Conservation (phyloP, 495 filamentous ascomycete species). For the Terfezia boudieri region DNA sequence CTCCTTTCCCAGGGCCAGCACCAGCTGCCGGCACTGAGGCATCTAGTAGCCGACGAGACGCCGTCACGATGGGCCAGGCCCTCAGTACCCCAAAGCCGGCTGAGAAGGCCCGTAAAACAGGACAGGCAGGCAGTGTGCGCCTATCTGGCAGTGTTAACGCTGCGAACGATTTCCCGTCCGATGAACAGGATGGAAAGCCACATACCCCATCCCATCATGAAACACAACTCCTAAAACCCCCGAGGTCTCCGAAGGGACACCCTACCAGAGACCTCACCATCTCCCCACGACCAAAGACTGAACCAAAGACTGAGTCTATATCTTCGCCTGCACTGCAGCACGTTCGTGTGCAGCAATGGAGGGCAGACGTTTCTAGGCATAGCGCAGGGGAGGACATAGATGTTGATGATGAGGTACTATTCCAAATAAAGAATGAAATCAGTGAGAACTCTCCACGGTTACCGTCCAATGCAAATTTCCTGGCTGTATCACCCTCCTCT, state of each 20-base stretch:
- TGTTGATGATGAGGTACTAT: not conserved
- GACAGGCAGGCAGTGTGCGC: too few species aligned
- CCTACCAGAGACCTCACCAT: constrained; percentile 1
- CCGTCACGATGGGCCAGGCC: too few species aligned
- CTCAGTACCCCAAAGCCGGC: too few species aligned
- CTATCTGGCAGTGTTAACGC: too few species aligned
- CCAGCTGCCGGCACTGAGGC: too few species aligned
- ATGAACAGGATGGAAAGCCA: not conserved
- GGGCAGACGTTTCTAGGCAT: not conserved
- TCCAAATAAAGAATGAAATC: not conserved
- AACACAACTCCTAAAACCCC: not conserved
- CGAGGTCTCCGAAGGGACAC: constrained; percentile 1
- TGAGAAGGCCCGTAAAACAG: too few species aligned
- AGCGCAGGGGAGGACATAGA: not conserved
- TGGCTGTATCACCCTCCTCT: not conserved
- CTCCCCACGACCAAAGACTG: not conserved
- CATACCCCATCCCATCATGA: not conserved
- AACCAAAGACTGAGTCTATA: not conserved
- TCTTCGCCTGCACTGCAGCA: not conserved
- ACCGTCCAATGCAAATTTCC: not conserved
- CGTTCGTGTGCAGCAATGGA: not conserved
- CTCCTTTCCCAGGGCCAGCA: too few species aligned
- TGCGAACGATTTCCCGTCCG: too few species aligned
- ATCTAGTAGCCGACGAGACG: too few species aligned
- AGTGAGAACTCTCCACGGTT: not conserved